phyloP scores from a whole-genome alignment of 1,139 yeast species.

The Scheffersomyces parashehatae region DNA sequence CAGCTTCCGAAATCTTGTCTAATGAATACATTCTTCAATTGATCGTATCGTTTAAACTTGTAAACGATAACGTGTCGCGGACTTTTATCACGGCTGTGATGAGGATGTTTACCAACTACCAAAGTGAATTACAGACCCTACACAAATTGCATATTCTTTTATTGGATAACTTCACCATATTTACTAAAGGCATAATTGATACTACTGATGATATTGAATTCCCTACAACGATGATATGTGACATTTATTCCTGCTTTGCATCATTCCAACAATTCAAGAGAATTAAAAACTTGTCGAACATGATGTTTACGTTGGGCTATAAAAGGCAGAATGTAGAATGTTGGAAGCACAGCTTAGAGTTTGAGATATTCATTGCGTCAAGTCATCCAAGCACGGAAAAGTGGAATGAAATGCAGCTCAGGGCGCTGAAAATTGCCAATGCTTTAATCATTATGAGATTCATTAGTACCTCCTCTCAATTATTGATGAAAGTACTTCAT shows the following conservation, averaged over 20 bases:
- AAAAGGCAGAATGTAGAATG: constrained; percentile 3
- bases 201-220: constrained; percentile 4
- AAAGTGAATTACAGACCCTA: constrained; percentile 7
- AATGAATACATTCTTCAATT: constrained; percentile 4
- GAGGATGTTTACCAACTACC: background rate
- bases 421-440: constrained; percentile 20
- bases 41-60: constrained; percentile 5
- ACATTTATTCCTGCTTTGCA: constrained; percentile 13
- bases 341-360: constrained; percentile 19
- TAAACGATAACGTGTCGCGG: constrained; percentile 4
- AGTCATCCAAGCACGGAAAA: constrained; percentile 10
- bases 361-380: constrained; percentile 21
- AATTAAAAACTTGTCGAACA: constrained; percentile 29
- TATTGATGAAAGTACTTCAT: constrained; percentile 3
- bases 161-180: constrained; percentile 23
- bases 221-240: constrained; percentile 3
- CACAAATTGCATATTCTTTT: constrained; percentile 19
- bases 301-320: constrained; percentile 14
- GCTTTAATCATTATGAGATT: constrained; percentile 6
- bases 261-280: constrained; percentile 27
- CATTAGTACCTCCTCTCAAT: constrained; percentile 2
- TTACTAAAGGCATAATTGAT: constrained; percentile 12
- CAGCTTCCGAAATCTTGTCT: background rate
- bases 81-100: constrained; percentile 6
- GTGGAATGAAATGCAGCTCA: constrained; percentile 13